Conservation (phyloP, 2,329 filamentous ascomycete species). For the Basipetospora chlamydospora region DNA sequence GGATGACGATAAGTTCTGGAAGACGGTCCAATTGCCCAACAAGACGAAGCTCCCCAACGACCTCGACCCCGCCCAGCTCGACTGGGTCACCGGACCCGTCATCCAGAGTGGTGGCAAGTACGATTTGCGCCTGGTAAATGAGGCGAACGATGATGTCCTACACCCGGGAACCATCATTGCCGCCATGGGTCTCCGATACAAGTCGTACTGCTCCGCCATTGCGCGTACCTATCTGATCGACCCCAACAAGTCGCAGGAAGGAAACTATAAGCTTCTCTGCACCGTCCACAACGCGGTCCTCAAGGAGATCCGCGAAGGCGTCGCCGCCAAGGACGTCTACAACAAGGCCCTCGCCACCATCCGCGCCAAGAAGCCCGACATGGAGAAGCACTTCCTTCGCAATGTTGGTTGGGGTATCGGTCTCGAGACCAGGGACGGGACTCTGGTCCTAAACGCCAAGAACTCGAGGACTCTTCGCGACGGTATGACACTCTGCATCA, state of each 20-base stretch:
- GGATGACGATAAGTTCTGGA: conserved; percentile 89
- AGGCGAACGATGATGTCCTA: conserved; percentile 67
- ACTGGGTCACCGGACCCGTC: conserved; percentile 84
- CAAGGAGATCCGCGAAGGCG: conserved; percentile 80
- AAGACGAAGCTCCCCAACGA: conserved; percentile 68
- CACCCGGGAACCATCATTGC: conserved; percentile 90
- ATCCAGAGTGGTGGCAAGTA: conserved; percentile 95
- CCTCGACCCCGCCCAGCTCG: conserved; percentile 76
- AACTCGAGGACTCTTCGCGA: conserved; percentile 74
- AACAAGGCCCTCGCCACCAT: conserved; percentile 69
- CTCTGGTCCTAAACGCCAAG: conserved; percentile 75
- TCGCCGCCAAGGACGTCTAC: conserved; percentile 78
- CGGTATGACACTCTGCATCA: conserved; percentile 90
- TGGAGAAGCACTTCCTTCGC: conserved; percentile 90
- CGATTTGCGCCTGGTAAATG: conserved; percentile 67
- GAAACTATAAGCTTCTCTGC: conserved; percentile 79
- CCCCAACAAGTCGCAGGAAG: conserved; percentile 90
- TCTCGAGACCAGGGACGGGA: conserved; percentile 76
- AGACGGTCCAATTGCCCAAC: conserved; percentile 54
- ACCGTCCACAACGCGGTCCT: conserved; percentile 79
- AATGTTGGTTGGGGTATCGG: conserved; percentile 87
- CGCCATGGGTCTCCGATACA: conserved; percentile 83
- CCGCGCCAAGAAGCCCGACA: conserved; percentile 80
- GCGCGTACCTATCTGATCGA: conserved; percentile 92
- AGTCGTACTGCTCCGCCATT: conserved; percentile 86